These are phyloP conservation scores for Teratosphaeria gauchensis DNA, from an alignment of 2,329 filamentous ascomycete species.

Conservation along the genomic window DNA sequence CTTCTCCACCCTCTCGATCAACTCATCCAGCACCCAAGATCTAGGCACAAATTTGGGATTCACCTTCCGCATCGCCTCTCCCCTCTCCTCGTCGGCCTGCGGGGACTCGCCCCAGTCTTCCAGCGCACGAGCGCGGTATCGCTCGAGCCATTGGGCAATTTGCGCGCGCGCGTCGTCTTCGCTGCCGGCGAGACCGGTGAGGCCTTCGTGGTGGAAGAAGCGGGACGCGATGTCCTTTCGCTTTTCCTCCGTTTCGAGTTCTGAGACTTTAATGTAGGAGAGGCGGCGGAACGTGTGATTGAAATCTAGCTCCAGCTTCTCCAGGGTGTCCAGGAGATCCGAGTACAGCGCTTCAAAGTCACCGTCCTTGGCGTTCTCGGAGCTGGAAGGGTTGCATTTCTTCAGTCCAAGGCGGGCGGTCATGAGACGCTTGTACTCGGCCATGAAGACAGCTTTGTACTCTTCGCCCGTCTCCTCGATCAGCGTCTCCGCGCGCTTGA, in stretches of 20 bases:
- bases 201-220: conserved; percentile 74
- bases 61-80: conserved; percentile 66
- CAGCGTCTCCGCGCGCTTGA: conserved; percentile 70
- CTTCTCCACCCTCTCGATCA: conserved; percentile 83
- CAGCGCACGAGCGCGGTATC: conserved; percentile 60
- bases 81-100: conserved; percentile 51
- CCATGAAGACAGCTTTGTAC: conserved; percentile 76
- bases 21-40: conserved; percentile 85
- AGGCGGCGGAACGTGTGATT: conserved; percentile 86
- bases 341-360: conserved; percentile 79
- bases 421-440: conserved; percentile 87
- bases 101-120: conserved; percentile 63
- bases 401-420: conserved; percentile 66
- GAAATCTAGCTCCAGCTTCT: conserved; percentile 79
- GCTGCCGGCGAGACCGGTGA: conserved; percentile 47
- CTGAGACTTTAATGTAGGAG: conserved; percentile 50
- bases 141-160: conserved; percentile 70
- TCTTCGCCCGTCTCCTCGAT: conserved; percentile 77
- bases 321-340: conserved; percentile 71
- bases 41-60: conserved; percentile 92
- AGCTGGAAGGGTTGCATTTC: conserved; percentile 39
- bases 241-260: conserved; percentile 55
- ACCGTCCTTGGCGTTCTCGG: conserved; percentile 31
- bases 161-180: conserved; percentile 56
- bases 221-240: conserved; percentile 55